Base-by-base conservation (phyloP, 108 stramenopile genomes). In the Pseudonitzschia multistriata region DNA sequence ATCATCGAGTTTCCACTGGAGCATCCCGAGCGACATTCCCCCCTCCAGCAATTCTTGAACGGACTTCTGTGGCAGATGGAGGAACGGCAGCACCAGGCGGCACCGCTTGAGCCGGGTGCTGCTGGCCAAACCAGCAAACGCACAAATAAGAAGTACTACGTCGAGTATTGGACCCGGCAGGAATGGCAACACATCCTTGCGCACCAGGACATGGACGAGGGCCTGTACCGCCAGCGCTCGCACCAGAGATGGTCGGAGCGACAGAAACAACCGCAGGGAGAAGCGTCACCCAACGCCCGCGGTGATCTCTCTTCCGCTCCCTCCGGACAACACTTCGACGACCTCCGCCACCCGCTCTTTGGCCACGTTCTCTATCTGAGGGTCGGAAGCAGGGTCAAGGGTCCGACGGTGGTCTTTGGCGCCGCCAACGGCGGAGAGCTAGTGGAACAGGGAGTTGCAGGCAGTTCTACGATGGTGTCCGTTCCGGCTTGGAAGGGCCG, bases 161-260 rank as follows among this genome's bases (percentile, higher is more conserved):
- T 87, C 28, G 86, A 87, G 47, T 87, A 84, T 60, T 87, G 86
- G 86, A 75, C 79, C 6, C 72, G 86, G 17, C 70, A 73, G 21
- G 78, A 84, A 61, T 87, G 83, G 83, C 66, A 76, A 15, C 81
- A 79, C 60, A 83, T 83, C 22, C 76, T 81, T 53, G 81, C 81
- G 19, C 86, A 87, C 49, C 75, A 81, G n/a, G 86, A 87, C 74
- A 82, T 87, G 24, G 86, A 87, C 67, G 86, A 87, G 67, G 63
- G 70, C 50, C 45, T 69, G 31, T 70, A 82, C 3, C 80, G 78
- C 30, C n/a, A 72, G 55, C 33, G n/a, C 0, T n/a, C n/a, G n/a
- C 27, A 14, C 6, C 5, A 30, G 7, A 15, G 60, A n/a, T 14
- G 60, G 5, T 6, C 5, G 19, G 30, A 19, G 19, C 14, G 60